These are phyloP conservation scores for Monascus purpureus DNA, from an alignment of 495 filamentous ascomycete genomes.

Conservation along the genomic window DNA sequence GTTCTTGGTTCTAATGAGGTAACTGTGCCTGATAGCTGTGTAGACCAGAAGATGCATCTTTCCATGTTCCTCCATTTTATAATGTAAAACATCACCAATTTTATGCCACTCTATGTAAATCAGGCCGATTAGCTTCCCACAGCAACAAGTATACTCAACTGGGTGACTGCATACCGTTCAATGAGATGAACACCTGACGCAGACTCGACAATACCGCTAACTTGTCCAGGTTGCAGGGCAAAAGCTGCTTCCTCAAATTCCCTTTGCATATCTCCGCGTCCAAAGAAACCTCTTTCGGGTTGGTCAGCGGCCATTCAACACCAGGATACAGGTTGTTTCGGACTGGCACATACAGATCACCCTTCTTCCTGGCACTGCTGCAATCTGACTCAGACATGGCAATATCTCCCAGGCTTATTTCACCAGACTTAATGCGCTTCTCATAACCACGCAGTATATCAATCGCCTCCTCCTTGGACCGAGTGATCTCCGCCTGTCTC, in stretches of 20 bases:
- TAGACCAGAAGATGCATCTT: too few relatives aligned
- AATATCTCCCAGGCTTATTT: conserved; percentile 57
- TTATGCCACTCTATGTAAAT: too few relatives aligned
- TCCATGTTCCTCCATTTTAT: too few relatives aligned
- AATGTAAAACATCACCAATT: too few relatives aligned
- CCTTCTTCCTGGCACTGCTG: conserved; percentile 83
- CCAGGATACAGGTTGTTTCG: background rate
- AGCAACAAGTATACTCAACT: too few relatives aligned
- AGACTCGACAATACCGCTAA: conserved; percentile 76
- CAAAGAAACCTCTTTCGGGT: conserved; percentile 65
- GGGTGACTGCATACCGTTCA: conserved; percentile 51
- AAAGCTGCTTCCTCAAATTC: conserved; percentile 96
- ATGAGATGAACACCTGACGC: conserved; percentile 95
- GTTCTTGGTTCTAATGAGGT: too few relatives aligned
- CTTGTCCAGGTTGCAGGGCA: conserved; percentile 66
- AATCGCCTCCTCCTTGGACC: conserved; percentile 75
- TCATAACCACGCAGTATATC: conserved; percentile 61
- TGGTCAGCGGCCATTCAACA: conserved; percentile 11
- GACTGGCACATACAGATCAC: conserved; percentile 57
- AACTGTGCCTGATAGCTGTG: too few relatives aligned
- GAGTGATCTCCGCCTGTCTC: conserved; percentile 77
- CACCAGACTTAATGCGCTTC: conserved; percentile 53
- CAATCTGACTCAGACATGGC: conserved; percentile 87
- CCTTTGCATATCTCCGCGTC: conserved; percentile 91
- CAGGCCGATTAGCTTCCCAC: too few relatives aligned